Evolutionary conservation across 768 basidiomycete species (phyloP).

Genomic region (Cystobasidium tubakii): DNA sequence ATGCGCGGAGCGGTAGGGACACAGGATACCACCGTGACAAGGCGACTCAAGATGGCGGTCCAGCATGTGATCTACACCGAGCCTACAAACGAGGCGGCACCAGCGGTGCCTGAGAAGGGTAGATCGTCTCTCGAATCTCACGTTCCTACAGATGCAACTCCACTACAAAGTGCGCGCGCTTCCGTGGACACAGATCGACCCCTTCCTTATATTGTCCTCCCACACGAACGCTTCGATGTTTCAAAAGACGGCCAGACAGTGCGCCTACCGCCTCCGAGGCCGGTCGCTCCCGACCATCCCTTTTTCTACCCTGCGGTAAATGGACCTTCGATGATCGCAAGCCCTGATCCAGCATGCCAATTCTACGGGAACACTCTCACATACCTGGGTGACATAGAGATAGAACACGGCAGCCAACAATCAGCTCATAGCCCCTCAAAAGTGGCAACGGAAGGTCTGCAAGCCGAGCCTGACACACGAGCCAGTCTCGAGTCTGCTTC

Average conservation of each 20-base stretch:
- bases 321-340: neutral
- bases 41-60: neutral
- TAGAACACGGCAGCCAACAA: neutral
- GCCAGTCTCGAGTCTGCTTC: constrained; percentile 4
- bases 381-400: neutral
- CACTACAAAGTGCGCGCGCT: constrained; percentile 14
- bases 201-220: neutral
- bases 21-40: neutral
- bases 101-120: neutral
- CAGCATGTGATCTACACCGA: constrained; percentile 9
- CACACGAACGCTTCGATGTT: neutral
- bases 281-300: constrained; percentile 9
- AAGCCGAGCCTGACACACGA: neutral
- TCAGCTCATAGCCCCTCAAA: neutral
- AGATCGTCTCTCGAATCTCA: neutral
- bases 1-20: neutral
- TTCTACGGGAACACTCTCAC: neutral
- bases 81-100: neutral
- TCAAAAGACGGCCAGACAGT: neutral
- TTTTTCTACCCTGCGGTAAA: neutral
- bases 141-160: neutral
- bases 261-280: constrained; percentile 7
- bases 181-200: constrained; percentile 16
- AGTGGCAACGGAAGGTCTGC: neutral
- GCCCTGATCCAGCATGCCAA: neutral